phyloP scores from a whole-genome alignment of 208 protist species.

The Crithidia acanthocephali region DNA sequence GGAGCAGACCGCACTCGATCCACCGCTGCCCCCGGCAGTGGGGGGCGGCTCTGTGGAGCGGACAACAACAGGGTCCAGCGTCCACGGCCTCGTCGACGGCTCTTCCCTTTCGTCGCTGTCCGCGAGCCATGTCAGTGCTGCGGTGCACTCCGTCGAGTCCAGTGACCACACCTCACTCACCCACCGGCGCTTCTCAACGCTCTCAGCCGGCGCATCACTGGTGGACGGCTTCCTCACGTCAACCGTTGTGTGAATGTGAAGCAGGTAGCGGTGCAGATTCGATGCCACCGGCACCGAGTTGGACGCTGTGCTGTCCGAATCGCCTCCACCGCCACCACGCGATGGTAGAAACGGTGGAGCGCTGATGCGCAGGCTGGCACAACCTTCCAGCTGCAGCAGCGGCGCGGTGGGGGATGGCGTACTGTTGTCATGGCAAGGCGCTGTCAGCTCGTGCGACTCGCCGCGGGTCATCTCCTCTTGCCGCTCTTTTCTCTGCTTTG shows the following conservation, averaged over 20 bases:
- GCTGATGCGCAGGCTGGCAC: constrained; percentile 16
- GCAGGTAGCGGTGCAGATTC: background rate
- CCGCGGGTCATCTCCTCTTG: background rate
- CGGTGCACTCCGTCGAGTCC: constrained; percentile 6
- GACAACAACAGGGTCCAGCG: no score
- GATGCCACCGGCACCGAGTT: no score
- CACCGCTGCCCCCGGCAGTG: no score
- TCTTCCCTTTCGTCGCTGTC: background rate
- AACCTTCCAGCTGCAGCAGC: background rate
- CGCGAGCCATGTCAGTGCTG: constrained; percentile 23
- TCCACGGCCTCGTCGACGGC: no score
- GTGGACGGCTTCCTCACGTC: background rate
- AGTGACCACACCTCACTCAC: constrained; percentile 22
- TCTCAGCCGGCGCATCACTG: background rate
- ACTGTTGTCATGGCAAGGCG: background rate
- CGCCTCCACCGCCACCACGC: background rate
- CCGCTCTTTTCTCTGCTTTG: no score
- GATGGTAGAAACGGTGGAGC: constrained; percentile 12
- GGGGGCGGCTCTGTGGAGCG: background rate
- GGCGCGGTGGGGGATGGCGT: background rate
- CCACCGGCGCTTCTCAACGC: background rate
- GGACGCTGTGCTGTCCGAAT: background rate
- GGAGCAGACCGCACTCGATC: background rate
- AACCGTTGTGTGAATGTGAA: constrained; percentile 7
- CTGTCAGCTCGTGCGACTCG: background rate